Evolutionary conservation across 176 grass and related monocot genomes (phyloP), one percentile per base, ranked within the genome.

Genomic region (Cymbopogon citratus): DNA sequence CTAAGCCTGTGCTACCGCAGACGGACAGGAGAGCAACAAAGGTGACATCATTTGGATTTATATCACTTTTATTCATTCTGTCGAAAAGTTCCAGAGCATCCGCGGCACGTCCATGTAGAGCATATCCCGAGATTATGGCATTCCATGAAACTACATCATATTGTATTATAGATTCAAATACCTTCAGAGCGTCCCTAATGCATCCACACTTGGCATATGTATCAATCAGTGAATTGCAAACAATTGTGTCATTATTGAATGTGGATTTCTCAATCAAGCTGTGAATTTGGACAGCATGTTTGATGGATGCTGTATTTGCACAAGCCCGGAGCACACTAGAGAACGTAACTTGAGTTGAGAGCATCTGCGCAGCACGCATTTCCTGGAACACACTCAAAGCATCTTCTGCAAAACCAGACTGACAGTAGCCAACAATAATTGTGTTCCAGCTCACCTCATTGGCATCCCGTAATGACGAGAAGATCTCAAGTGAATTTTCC

Each of bases 381-480:
- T 88, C 73, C 33, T 49, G 52, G 79, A 95, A 88, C 19, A 92
- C 70, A 82, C 43, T 84, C 75, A 95, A 52, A 84, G 93, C 74
- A 34, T 89, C 87, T 89, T 89, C 81, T 23, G 69, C 87, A 75
- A 89, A 84, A 69, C 87, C 70, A 80, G 78, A 79, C 38, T 86
- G 87, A 18, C 82, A 73, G 65, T 68, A 95, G 16, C 87, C 93
- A 23, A 95, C 90, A 36, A 95, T 92, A 45, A 95, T 34, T 34
- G 89, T 95, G 62, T 92, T 95, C 92, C 90, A 95, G 81, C 85
- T 95, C 40, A 95, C 92, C 83, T 90, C 87, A 68, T 92, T 95
- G 31, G 75, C 68, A 73, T 90, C 39, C 44, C 2, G 29, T 38
- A 95, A 66, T 38, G 24, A 60, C n/a, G 76, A 68, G 39, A 88